Conservation (phyloP, 2,329 filamentous ascomycete species). For the Akanthomyces uredinophilus region DNA sequence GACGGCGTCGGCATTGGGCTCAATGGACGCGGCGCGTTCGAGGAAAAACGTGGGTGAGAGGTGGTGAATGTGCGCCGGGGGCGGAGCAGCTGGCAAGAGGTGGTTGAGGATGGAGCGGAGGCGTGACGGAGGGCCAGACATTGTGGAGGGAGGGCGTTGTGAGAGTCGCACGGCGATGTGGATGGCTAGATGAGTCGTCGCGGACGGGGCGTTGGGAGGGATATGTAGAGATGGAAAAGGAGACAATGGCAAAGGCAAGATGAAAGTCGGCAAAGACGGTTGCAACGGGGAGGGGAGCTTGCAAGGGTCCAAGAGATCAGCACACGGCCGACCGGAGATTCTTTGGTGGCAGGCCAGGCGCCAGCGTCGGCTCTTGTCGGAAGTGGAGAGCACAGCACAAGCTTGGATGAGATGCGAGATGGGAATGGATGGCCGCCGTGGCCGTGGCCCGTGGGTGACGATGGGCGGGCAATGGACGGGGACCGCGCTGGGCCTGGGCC, state of each 20-base stretch:
- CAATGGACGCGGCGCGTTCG: conserved; percentile 78
- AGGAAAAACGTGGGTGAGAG: conserved; percentile 86
- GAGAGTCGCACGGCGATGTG: neutral
- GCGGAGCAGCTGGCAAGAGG: conserved; percentile 36
- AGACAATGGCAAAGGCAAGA: neutral
- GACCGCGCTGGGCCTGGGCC: no score
- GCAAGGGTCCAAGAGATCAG: neutral
- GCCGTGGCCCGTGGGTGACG: conserved; percentile 37
- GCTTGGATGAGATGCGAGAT: neutral
- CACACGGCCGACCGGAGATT: conserved; percentile 1
- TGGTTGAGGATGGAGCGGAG: conserved; percentile 54
- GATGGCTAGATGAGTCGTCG: neutral
- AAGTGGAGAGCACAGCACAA: neutral
- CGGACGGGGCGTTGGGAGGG: no score
- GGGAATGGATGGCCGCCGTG: conserved; percentile 65
- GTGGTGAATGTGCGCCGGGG: conserved; percentile 62
- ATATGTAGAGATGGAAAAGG: neutral
- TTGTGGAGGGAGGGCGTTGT: conserved; percentile 28
- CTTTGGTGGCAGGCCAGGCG: neutral
- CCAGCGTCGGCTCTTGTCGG: conserved; percentile 7
- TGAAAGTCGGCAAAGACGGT: neutral
- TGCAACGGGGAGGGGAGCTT: neutral
- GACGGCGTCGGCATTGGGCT: conserved; percentile 79
- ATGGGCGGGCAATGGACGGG: no score
- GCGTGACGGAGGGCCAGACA: conserved; percentile 61